phyloP scores from a whole-genome alignment of 257 asterid species.

The Oldenlandia corymbosa region DNA sequence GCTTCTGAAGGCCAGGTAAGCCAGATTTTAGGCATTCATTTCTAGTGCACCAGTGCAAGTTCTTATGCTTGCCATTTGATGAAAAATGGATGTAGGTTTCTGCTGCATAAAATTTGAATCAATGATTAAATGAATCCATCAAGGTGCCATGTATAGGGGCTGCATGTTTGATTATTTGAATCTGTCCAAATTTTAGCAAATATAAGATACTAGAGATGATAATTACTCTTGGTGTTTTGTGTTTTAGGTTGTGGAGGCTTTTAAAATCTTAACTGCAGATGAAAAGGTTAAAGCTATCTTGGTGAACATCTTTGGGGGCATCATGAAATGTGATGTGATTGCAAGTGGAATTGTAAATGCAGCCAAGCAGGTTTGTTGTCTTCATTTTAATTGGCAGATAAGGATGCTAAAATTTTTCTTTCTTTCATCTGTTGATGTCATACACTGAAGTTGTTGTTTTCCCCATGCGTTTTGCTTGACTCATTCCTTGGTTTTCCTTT shows the following conservation, averaged over 20 bases:
- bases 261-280: constrained; percentile 91
- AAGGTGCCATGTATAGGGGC: neutral
- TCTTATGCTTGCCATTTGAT: neutral
- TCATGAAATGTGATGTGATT: constrained; percentile 96
- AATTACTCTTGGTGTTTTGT: constrained; percentile 12
- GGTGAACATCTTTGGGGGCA: constrained; percentile 98
- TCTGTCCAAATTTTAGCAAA: neutral
- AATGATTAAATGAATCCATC: neutral
- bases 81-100: neutral
- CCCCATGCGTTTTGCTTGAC: too few relatives aligned
- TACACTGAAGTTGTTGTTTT: too few relatives aligned
- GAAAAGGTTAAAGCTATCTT: constrained; percentile 95
- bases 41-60: neutral
- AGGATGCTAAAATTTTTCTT: neutral
- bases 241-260: constrained; percentile 95
- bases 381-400: neutral
- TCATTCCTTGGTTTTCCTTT: too few relatives aligned
- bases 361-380: constrained; percentile 64
- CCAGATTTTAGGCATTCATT: constrained; percentile 3
- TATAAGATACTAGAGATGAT: constrained; percentile 3
- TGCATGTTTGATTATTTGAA: neutral
- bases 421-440: neutral
- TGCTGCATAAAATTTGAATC: neutral
- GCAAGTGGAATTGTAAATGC: constrained; percentile 99
- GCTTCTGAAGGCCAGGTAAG: constrained; percentile 94